phyloP scores from a whole-genome alignment of 495 filamentous ascomycete species.

The Oidiodendron maius region DNA sequence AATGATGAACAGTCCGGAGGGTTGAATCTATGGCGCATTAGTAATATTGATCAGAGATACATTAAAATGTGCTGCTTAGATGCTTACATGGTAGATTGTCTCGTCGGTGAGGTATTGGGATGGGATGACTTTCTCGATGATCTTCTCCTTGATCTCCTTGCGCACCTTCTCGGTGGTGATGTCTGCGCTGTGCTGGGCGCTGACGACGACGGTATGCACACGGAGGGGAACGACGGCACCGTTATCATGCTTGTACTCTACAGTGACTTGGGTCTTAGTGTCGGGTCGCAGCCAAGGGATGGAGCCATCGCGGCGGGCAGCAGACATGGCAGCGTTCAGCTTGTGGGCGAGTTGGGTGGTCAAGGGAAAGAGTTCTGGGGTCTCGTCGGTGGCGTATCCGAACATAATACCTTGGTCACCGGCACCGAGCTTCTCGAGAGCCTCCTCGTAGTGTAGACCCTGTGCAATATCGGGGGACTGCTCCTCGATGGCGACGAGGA shows the following conservation, averaged over 20 bases:
- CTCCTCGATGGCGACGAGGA: slow-evolving; percentile 97
- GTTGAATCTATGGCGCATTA: slow-evolving; percentile 65
- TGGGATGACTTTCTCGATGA: slow-evolving; percentile 90
- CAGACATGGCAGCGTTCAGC: slow-evolving; percentile 89
- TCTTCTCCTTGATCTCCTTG: slow-evolving; percentile 95
- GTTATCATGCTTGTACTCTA: slow-evolving; percentile 95
- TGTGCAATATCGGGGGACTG: slow-evolving; percentile 98
- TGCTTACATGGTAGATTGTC: slow-evolving; percentile 87
- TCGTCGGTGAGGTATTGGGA: slow-evolving; percentile 84
- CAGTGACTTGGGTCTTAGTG: slow-evolving; percentile 98
- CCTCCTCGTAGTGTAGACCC: slow-evolving; percentile 94
- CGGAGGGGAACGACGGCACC: slow-evolving; percentile 88
- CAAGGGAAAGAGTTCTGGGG: slow-evolving; percentile 91
- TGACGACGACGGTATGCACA: slow-evolving; percentile 96
- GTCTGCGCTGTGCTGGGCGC: slow-evolving; percentile 84
- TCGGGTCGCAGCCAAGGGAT: slow-evolving; percentile 95
- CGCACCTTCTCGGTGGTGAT: slow-evolving; percentile 90
- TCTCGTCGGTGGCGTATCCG: slow-evolving; percentile 99
- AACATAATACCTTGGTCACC: slow-evolving; percentile 99
- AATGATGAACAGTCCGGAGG: slow-evolving; percentile 97
- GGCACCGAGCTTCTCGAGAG: slow-evolving; percentile 93
- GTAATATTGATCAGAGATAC: too few species aligned
- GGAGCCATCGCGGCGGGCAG: slow-evolving; percentile 76
- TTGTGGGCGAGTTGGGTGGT: slow-evolving; percentile 91
- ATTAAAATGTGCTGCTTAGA: too few species aligned